Evolutionary conservation across 495 filamentous ascomycete species (phyloP), one percentile per base, ranked within the genome.

Genomic region (Xylaria grammica): DNA sequence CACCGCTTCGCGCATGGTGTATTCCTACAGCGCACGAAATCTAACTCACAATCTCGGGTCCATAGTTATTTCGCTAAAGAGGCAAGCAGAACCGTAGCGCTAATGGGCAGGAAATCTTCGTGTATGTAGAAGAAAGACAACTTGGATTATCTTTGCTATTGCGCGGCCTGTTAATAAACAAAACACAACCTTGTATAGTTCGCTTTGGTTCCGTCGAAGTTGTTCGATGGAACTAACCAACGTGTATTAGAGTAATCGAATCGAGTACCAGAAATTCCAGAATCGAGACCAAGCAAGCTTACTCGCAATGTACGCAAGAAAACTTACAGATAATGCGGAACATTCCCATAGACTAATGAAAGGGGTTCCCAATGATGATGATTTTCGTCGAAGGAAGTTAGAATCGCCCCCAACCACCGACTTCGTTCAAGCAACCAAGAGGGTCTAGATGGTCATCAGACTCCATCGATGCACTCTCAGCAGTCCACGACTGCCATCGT

Each of bases 301-400:
- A 24, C 30, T 32, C 26, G 17, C 49, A 22, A 42, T 48, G 44
- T 44, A 44, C 45, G 46, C 58, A 62, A 27, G 32, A 44, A 44
- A 27, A 29, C 60, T 44, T 53, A 42, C 60, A 62, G 60, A 27
- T 29, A 32, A 62, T 62, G 60, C 60, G 49, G 19, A 62, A 61
- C 58, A 61, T 61, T 52, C 29, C 40, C 15, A 17, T 22, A 29
- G 30, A 49, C 44, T 38, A 50, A 50, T 49, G 26, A 60, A 22
- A 34, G 19, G 11, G 27, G 22, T 19, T 57, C 38, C 36, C 36
- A 44, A 57, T 40, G 38, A 5, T 44, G 44, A 57, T 26, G 38
- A 44, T 20, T 44, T 44, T 36, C 11, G 20, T 6, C 10, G 24
- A 11, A 30, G 38, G 32, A 55, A 32, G 2, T 55, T 44, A 36